Conservation (phyloP, 1,139 yeast genomes). For the Taphrina pruni region DNA sequence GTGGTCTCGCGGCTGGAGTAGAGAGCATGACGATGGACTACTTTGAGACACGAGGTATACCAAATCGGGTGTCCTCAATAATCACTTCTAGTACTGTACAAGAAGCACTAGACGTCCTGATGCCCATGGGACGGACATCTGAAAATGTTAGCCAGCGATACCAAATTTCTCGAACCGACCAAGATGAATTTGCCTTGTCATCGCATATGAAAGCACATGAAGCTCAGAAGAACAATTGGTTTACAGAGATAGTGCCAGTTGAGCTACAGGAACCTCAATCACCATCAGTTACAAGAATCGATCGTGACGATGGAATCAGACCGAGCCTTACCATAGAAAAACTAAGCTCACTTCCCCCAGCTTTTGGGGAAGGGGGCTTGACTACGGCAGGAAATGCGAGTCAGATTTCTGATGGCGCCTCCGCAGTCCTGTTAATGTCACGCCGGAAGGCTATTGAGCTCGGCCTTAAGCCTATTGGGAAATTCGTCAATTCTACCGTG, state of each 20-base stretch:
- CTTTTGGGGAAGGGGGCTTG: conserved; percentile 64
- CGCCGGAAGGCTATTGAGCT: conserved; percentile 80
- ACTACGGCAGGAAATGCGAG: conserved; percentile 95
- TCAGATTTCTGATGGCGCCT: conserved; percentile 94
- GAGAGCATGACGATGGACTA: conserved; percentile 58
- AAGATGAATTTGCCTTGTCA: conserved; percentile 54
- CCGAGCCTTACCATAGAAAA: conserved; percentile 79
- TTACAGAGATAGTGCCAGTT: conserved; percentile 57
- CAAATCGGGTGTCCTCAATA: conserved; percentile 58
- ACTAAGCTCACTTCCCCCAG: conserved; percentile 77
- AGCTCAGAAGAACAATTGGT: conserved; percentile 54
- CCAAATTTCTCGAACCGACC: conserved; percentile 51
- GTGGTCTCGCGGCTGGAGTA: conserved; percentile 57
- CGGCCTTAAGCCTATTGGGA: conserved; percentile 70
- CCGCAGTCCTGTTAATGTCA: conserved; percentile 82
- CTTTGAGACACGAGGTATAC: conserved; percentile 51
- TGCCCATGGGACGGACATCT: conserved; percentile 56
- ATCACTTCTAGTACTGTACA: conserved; percentile 54
- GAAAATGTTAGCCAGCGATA: conserved; percentile 52
- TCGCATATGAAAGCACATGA: conserved; percentile 54
- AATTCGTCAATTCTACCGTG: conserved; percentile 73
- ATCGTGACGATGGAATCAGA: conserved; percentile 90
- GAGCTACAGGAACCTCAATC: conserved; percentile 54
- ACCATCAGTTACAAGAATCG: conserved; percentile 59
- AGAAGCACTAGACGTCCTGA: conserved; percentile 54